Evolutionary conservation across 2,329 filamentous ascomycete species (phyloP).

Genomic region (Tolypocladium tundrense): DNA sequence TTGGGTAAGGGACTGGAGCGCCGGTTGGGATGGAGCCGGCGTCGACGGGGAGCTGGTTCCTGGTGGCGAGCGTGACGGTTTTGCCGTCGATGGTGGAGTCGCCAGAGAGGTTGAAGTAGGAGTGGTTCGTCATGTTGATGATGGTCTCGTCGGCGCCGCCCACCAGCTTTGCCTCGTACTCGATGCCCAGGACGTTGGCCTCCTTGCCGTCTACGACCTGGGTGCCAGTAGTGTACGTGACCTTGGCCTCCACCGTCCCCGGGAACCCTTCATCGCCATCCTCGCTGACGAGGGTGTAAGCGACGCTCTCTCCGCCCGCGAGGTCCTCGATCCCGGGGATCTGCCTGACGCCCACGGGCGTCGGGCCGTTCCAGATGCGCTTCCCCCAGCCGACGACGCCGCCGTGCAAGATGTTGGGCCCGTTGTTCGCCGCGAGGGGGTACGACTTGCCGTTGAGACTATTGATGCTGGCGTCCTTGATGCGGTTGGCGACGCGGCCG

Average conservation of each 20-base stretch:
- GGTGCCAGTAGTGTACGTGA: slow-evolving; percentile 69
- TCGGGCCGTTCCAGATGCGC: slow-evolving; percentile 64
- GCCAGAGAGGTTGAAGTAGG: slow-evolving; percentile 59
- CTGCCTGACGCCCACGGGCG: slow-evolving; percentile 38
- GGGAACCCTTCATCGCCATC: slow-evolving; percentile 89
- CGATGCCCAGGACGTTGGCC: slow-evolving; percentile 66
- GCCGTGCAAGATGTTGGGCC: slow-evolving; percentile 65
- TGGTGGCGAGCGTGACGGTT: slow-evolving; percentile 55
- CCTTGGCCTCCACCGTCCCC: slow-evolving; percentile 66
- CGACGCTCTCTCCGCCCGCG: slow-evolving; percentile 54
- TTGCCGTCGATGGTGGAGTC: slow-evolving; percentile 44
- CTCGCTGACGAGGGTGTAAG: slow-evolving; percentile 56
- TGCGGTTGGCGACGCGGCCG: slow-evolving; percentile 73
- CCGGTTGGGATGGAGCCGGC: slow-evolving; percentile 63
- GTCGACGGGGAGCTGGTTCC: slow-evolving; percentile 64
- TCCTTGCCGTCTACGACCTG: slow-evolving; percentile 52
- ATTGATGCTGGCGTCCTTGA: slow-evolving; percentile 60
- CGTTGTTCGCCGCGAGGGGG: slow-evolving; percentile 64
- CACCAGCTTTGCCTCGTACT: slow-evolving; percentile 80
- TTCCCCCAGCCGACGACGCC: slow-evolving; percentile 73
- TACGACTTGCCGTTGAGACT: slow-evolving; percentile 64
- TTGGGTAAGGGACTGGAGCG: slow-evolving; percentile 52
- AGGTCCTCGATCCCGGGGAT: slow-evolving; percentile 40
- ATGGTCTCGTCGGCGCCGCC: slow-evolving; percentile 78
- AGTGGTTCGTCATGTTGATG: slow-evolving; percentile 93